Base-by-base conservation (phyloP, 2,329 filamentous ascomycete genomes). In the Calonectria ilicicola region DNA sequence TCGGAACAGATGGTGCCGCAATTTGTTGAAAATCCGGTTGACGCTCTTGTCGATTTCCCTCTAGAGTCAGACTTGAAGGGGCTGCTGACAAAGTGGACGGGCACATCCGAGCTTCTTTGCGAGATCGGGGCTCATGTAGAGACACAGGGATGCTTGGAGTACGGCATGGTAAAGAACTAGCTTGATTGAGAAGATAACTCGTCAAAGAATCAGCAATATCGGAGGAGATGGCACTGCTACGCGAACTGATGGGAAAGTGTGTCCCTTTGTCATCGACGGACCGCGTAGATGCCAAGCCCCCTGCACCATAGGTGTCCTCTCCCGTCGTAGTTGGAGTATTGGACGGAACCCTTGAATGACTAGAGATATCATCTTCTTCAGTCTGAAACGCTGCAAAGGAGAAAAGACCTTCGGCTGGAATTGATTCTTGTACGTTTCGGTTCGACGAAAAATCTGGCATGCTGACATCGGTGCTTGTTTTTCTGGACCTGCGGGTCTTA, bases 101-200 rank as follows among this genome's bases (percentile, higher is more conserved):
- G 47, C 82, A 72, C 70, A 79, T 73, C 5, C 80, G 82, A 47
- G 83, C 85, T 74, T 89, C 87, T 67, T 89, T 89, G 44, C 85
- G 83, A 6, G 86, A 86, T 63, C 83, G 85, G 23, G 87, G 71
- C 67, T 88, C 84, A 10, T 79, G 74, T 7, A 83, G 80, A 2
- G 84, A 83, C 1, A 80, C 72, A 3, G 76, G 71, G 51, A 81
- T 78, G n/a, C 75, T 77, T 19, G 82, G 74, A 12, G 81, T 76
- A 17, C 82, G 82, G 5, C 81, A 70, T 4, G 84, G 81, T 3
- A 85, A 77, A 0, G 85, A 83, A 35, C 84, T 79, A 14, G 87
- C 85, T 65, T 89, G 87, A 62, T 87, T 88, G 32, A 89, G 81
- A 46, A 90, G 79, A 0, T 87, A 88, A 67, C 86, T 83, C 0